Evolutionary conservation across 129 eudicot species (phyloP), one percentile per base, ranked within the genome.

Genomic region (Heracleum sosnowskyi): DNA sequence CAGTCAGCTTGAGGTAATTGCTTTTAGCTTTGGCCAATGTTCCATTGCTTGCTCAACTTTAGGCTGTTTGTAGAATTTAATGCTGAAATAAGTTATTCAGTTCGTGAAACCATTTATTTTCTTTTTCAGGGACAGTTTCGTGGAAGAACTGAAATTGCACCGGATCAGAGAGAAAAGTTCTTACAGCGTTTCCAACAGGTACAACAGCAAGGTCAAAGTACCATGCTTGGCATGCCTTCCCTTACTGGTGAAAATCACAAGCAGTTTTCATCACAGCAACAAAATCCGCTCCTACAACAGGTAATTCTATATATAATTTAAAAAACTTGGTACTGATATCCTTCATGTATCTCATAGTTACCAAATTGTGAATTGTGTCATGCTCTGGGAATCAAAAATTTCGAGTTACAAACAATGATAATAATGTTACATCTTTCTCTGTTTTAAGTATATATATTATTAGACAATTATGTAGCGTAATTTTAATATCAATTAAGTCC

Each of bases 131-230:
- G 93, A 45, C 98, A 91, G 77, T 34, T 90, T 36, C 97, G 97
- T 82, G 96, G 97, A 87, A 92, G 99, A 85, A 83, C 99, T 76
- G 97, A 96, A 85, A 90, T 96, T 85, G 93, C 96, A 74, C 97
- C 97, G 45, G 99, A 96, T 79, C 97, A 88, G 75, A 88, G 97
- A 85, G 99, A 96, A 96, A 87, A 96, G 83, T 96, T 80, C 83
- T 80, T 96, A 76, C 99, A 96, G 77, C 83, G 93, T 75, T 87
- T 81, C 70, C 99, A 96, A 86, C 97, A 95, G 83, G 92, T 90
- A 37, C 95, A 92, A 84, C 98, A 89, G 80, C 98, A 95, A 84
- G 90, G 93, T 77, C 96, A 85, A 80, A 89, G 85, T 63, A 90
- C 90, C 76, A 81, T 89, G 78, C 92, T 90, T 73, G 87, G 92